Conservation (phyloP, 2,329 filamentous ascomycete genomes). For the Diaporthe eres region DNA sequence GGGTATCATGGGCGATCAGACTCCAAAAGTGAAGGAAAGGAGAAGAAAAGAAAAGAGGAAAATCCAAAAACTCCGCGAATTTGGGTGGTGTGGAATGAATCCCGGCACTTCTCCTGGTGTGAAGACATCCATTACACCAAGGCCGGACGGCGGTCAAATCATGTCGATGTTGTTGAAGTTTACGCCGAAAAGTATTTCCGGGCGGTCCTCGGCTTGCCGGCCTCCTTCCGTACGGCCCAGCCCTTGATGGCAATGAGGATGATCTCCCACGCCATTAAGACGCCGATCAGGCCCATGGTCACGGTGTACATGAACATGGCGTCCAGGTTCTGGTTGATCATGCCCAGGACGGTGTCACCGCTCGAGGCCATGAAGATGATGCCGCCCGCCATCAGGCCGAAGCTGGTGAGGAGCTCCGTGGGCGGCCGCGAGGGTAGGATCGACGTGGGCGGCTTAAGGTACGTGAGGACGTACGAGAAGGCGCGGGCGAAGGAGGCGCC, state of each 20-base stretch:
- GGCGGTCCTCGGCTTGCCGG: slow-evolving; percentile 40
- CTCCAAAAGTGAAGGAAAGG: slow-evolving; percentile 20
- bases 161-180: background rate
- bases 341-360: slow-evolving; percentile 80
- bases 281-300: slow-evolving; percentile 84
- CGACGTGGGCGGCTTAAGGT: slow-evolving; percentile 84
- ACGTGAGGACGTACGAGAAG: slow-evolving; percentile 85
- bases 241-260: slow-evolving; percentile 87
- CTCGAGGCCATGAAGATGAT: slow-evolving; percentile 92
- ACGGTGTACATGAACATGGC: slow-evolving; percentile 96
- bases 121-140: background rate
- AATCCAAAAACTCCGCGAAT: slow-evolving; percentile 6
- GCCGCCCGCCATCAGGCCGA: slow-evolving; percentile 89
- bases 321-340: slow-evolving; percentile 83
- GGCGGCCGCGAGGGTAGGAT: slow-evolving; percentile 87
- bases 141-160: background rate
- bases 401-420: slow-evolving; percentile 88
- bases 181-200: slow-evolving; percentile 33
- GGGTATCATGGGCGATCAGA: slow-evolving; percentile 40
- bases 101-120: background rate
- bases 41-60: background rate
- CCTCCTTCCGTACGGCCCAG: slow-evolving; percentile 76
- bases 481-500: slow-evolving; percentile 84
- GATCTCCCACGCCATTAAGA: slow-evolving; percentile 89
- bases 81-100: background rate